Percentiles rank a stretch among this genome's conserved stretches.
Conservation (phyloP, 2,329 filamentous ascomycete species). For the Aspergillus sp. region DNA sequence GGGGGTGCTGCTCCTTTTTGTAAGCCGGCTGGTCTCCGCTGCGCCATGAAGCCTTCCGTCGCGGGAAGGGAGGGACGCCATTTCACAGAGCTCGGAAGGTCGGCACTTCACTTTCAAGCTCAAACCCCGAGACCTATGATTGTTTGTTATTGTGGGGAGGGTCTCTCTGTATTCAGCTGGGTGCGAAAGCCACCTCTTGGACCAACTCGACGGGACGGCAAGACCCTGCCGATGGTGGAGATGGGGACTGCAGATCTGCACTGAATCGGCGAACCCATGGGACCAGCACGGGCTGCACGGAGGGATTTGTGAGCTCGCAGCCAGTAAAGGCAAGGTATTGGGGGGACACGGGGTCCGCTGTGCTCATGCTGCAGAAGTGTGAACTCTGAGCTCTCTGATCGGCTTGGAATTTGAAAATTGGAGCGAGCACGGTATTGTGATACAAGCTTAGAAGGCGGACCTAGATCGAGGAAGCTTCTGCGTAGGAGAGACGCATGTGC, state of each 20-base stretch:
- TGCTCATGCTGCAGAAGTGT: not conserved
- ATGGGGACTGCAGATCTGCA: conserved; percentile 5
- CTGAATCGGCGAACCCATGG: not conserved
- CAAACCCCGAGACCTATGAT: not conserved
- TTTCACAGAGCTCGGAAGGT: not conserved
- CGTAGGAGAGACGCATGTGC: not conserved
- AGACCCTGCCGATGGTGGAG: conserved; percentile 7
- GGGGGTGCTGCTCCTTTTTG: conserved; percentile 4
- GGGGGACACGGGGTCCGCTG: not conserved
- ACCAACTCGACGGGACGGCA: conserved; percentile 4
- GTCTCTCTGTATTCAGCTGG: not conserved
- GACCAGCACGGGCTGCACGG: not conserved
- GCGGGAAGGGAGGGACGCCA: not conserved
- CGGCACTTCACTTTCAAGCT: not conserved
- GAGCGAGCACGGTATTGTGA: not conserved
- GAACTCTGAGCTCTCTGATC: not conserved
- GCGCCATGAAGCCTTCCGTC: not conserved
- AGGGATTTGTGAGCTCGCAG: not conserved
- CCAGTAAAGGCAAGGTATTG: not conserved
- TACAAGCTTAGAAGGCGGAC: not conserved
- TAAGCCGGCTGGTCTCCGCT: not conserved
- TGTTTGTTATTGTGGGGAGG: conserved; percentile 1
- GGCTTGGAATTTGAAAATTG: not conserved
- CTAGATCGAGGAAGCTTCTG: too few species aligned
- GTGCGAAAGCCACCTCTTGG: not conserved